A percentile compares a stretch with the other conserved stretches of the same genome.
These are phyloP conservation scores for Colletotrichum tropicicola DNA, from an alignment of 2,329 filamentous ascomycete species.

Conservation along the genomic window DNA sequence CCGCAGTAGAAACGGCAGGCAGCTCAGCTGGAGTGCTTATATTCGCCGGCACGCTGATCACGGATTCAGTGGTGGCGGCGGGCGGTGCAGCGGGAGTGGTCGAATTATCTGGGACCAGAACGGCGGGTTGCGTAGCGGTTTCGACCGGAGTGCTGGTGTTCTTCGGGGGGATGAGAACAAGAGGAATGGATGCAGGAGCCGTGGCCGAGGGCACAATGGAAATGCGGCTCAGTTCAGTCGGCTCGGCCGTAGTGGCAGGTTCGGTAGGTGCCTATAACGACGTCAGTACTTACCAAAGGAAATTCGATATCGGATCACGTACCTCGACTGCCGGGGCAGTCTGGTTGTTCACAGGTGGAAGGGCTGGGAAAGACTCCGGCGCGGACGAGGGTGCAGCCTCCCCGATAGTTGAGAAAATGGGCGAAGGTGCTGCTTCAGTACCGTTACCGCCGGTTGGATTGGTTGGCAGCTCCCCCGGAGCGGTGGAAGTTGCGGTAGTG, in stretches of 20 bases:
- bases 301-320: background rate
- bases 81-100: background rate
- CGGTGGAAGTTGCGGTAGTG: background rate
- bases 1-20: background rate
- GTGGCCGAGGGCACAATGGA: constrained; percentile 24
- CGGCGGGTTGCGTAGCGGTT: background rate
- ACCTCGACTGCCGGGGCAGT: background rate
- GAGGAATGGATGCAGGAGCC: background rate
- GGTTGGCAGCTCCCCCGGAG: background rate
- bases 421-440: background rate
- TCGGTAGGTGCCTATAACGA: background rate
- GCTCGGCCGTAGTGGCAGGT: background rate
- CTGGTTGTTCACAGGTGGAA: background rate
- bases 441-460: background rate
- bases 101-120: background rate
- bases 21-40: background rate
- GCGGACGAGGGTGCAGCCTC: background rate
- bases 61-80: background rate
- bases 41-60: background rate
- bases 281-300: background rate
- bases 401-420: constrained; percentile 4
- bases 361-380: background rate
- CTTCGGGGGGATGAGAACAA: background rate
- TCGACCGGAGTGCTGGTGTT: background rate
- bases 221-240: background rate